Base-by-base conservation (phyloP, 345 rosid genomes). In the Geranium rotundifolium region DNA sequence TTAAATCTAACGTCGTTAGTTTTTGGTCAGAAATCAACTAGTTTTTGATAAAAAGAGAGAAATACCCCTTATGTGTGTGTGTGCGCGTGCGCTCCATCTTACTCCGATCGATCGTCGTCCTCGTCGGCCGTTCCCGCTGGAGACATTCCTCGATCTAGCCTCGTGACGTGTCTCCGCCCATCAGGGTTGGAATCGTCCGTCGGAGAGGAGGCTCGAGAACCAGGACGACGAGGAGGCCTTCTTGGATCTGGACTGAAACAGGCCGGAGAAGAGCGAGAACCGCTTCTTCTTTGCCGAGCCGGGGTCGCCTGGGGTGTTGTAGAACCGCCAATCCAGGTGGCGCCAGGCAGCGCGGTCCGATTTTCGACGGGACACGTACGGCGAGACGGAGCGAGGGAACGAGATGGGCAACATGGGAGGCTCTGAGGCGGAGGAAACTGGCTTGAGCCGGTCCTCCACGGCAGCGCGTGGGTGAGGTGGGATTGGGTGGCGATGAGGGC, bases 311-410 rank as follows among this genome's bases (percentile, higher is more conserved):
- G 99, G 97, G 39, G 96, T 86, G 17, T 84, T 66, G 80, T 70
- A 82, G 80, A 88, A 90, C 4, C 71, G 80, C 17, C 29, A 76
- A 34, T 69, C 65, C 23, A 23, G 75, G 67, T 58, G 39, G 58
- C 2, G 68, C 29, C 7, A 23, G 23, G 29, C 7, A 17, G 63
- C 19, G 57, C 64, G 72, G 69, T 89, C 83, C 17, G 91, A 83
- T 69, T 85, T 87, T 41, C 83, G 76, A 20, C 80, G 88, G 61
- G 83, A 61, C 18, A 85, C 84, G 73, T 86, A 83, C 55, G 91
- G 95, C 23, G 95, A 84, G 57, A 83, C 97, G 39, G 98, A 87
- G 64, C 85, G 82, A 63, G 99, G 99, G 70, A 63, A 58, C n/a
- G n/a, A n/a, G n/a, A n/a, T n/a, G n/a, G n/a, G n/a, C n/a, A n/a